These are phyloP conservation scores for Pyrenopolyporus hunteri DNA, from an alignment of 495 filamentous ascomycete species.

Conservation along the genomic window DNA sequence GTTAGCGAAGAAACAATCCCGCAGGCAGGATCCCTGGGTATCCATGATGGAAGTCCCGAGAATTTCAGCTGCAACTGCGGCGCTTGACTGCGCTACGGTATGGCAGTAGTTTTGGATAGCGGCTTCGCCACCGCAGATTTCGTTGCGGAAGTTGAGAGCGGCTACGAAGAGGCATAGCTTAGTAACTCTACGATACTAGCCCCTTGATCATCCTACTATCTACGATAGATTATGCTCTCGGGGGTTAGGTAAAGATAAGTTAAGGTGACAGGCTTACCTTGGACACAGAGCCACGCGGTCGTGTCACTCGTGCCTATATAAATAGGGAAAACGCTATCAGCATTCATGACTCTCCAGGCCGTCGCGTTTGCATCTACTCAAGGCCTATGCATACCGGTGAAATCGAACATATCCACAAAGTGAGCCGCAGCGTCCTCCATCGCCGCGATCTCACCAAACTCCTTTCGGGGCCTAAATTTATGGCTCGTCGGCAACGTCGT, in stretches of 20 bases:
- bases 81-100: conserved; percentile 62
- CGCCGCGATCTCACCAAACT: background rate
- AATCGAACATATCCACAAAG: conserved; percentile 35
- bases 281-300: conserved; percentile 31
- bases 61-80: conserved; percentile 56
- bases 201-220: background rate
- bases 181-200: background rate
- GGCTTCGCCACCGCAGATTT: conserved; percentile 74
- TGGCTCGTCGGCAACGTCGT: conserved; percentile 77
- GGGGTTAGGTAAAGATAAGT: background rate
- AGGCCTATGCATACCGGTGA: conserved; percentile 23
- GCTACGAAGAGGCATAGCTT: conserved; percentile 55
- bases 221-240: background rate
- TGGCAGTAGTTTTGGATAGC: conserved; percentile 65
- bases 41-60: conserved; percentile 74
- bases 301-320: conserved; percentile 22
- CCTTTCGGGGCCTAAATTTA: conserved; percentile 48
- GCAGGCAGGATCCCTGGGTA: conserved; percentile 46
- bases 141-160: conserved; percentile 66
- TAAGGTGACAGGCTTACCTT: conserved; percentile 8
- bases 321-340: background rate
- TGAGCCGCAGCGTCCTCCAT: background rate
- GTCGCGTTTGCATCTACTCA: background rate
- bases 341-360: background rate
- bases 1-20: conserved; percentile 61